These are phyloP conservation scores for Globisporangium orthogonon DNA, from an alignment of 352 stramenopile genomes.

Conservation along the genomic window DNA sequence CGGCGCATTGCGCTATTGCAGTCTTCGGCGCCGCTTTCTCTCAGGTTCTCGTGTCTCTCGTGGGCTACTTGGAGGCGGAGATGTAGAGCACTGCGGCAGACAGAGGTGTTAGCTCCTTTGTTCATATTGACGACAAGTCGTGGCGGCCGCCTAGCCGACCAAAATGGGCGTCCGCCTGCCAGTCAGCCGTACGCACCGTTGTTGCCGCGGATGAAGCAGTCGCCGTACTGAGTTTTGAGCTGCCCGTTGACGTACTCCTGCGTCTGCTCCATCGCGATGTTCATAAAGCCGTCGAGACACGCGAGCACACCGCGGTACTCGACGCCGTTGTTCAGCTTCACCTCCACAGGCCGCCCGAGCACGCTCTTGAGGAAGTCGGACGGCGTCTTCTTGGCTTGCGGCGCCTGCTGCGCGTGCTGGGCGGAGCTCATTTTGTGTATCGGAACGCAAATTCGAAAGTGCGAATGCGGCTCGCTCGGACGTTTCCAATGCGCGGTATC, in stretches of 20 bases:
- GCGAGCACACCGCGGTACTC: conserved; percentile 98
- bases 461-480: neutral
- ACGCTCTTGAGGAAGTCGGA: conserved; percentile 91
- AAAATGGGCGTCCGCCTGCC: neutral
- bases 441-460: neutral
- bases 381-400: conserved; percentile 71
- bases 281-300: conserved; percentile 99
- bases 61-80: conserved; percentile 62
- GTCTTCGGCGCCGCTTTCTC: no score
- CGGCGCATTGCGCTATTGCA: neutral
- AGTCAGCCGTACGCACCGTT: conserved; percentile 80
- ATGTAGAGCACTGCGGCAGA: conserved; percentile 69
- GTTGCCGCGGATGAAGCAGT: conserved; percentile 99
- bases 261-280: conserved; percentile 99
- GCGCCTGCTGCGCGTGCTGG: conserved; percentile 13
- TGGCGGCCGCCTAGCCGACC: no score
- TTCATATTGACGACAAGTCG: no score
- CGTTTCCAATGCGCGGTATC: neutral
- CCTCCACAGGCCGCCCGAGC: conserved; percentile 94
- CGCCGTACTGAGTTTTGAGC: conserved; percentile 98
- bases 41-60: neutral
- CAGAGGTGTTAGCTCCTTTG: no score
- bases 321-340: conserved; percentile 99
- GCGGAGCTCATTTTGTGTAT: conserved; percentile 3
- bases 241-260: conserved; percentile 99